These are phyloP conservation scores for Penicillium psychrofluorescens DNA, from an alignment of 495 filamentous ascomycete genomes.

Conservation along the genomic window DNA sequence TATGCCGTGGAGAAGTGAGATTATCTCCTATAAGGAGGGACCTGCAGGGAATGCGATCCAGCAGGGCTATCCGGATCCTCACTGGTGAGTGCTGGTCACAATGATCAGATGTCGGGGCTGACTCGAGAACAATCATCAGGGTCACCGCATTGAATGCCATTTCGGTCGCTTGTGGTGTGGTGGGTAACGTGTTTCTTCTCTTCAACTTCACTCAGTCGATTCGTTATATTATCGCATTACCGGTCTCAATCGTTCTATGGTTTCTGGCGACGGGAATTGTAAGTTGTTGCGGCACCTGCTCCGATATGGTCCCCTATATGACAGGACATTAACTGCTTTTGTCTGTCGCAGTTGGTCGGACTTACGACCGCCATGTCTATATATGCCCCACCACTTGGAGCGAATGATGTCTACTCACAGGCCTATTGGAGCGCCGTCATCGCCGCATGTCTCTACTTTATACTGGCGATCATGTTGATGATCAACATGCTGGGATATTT, in stretches of 20 bases:
- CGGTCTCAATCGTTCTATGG: constrained; percentile 62
- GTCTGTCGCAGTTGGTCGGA: constrained; percentile 44
- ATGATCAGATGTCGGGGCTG: not conserved
- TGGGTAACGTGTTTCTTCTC: constrained; percentile 66
- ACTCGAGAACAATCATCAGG: constrained; percentile 16
- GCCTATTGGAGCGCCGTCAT: constrained; percentile 74
- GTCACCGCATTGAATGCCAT: constrained; percentile 53
- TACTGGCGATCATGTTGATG: constrained; percentile 57
- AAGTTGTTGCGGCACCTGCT: constrained; percentile 16
- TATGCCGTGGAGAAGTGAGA: constrained; percentile 51
- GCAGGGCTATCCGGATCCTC: constrained; percentile 39
- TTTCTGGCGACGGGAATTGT: constrained; percentile 59
- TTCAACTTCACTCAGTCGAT: constrained; percentile 78
- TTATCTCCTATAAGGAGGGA: constrained; percentile 19
- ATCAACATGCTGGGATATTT: constrained; percentile 76
- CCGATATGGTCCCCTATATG: not conserved
- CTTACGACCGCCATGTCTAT: constrained; percentile 54
- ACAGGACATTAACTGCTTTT: too few relatives aligned
- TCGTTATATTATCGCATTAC: constrained; percentile 70
- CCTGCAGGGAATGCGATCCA: constrained; percentile 33
- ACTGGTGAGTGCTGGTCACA: constrained; percentile 31
- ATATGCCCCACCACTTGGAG: constrained; percentile 50
- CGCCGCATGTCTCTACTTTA: constrained; percentile 57
- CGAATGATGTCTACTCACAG: constrained; percentile 59
- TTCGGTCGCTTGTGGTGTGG: constrained; percentile 57